Evolutionary conservation across 345 rosid species (phyloP).

Genomic region (Hevea brasiliensis): DNA sequence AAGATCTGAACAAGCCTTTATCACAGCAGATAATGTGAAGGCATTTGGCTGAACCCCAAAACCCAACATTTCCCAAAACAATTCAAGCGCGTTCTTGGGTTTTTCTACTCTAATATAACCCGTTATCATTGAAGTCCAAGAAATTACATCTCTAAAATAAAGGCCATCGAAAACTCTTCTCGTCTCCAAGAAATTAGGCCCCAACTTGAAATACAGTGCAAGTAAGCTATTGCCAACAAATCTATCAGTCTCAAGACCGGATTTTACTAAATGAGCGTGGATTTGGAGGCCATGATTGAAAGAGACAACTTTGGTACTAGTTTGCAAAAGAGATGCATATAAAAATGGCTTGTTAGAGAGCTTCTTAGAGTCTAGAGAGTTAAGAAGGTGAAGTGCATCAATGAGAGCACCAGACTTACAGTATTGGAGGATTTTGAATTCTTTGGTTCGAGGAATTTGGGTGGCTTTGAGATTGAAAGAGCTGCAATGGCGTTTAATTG

Average conservation of each 20-base stretch:
- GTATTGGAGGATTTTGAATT: conserved; percentile 41
- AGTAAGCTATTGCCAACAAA: conserved; percentile 83
- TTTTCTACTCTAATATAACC: conserved; percentile 54
- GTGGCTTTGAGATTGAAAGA: conserved; percentile 21
- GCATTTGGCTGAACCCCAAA: conserved; percentile 66
- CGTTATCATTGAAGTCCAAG: conserved; percentile 88
- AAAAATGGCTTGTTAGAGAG: conserved; percentile 50
- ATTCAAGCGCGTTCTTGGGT: conserved; percentile 47
- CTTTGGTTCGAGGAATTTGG: conserved; percentile 24
- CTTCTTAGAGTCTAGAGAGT: conserved; percentile 31
- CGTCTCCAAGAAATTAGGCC: conserved; percentile 54
- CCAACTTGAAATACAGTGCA: conserved; percentile 69
- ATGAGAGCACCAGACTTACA: conserved; percentile 58
- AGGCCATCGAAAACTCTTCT: conserved; percentile 64
- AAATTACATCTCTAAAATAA: conserved; percentile 60
- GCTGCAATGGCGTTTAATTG: conserved; percentile 41
- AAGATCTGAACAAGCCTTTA: conserved; percentile 74
- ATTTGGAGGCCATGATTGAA: conserved; percentile 68
- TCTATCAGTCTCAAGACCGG: conserved; percentile 71
- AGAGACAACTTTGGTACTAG: conserved; percentile 52
- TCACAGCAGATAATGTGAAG: conserved; percentile 67
- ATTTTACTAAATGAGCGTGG: conserved; percentile 71
- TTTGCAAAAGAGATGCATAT: conserved; percentile 73
- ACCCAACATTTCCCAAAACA: conserved; percentile 69
- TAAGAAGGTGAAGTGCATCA: conserved; percentile 57